Evolutionary conservation across 2,329 filamentous ascomycete species (phyloP).

Genomic region (Colletotrichum navitas): DNA sequence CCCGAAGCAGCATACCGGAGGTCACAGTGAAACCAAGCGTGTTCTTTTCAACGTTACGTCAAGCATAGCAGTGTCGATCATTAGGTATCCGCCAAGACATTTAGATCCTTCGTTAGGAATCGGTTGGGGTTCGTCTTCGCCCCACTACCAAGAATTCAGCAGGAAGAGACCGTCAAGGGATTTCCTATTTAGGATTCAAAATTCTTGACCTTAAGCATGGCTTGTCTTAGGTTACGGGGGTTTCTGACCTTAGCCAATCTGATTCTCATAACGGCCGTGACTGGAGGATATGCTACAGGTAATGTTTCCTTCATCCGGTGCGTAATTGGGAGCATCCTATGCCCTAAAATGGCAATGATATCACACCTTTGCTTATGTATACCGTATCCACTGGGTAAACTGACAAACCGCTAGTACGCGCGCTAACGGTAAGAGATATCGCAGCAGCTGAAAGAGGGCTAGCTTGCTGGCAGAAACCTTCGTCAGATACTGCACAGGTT

Average conservation of each 20-base stretch:
- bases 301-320: background rate
- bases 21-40: background rate
- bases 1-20: background rate
- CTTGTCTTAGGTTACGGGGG: background rate
- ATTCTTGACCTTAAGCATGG: background rate
- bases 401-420: too few species aligned
- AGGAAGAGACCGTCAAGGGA: background rate
- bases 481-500: too few species aligned
- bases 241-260: background rate
- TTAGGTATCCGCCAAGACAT: too few species aligned
- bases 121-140: background rate
- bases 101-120: background rate
- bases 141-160: background rate
- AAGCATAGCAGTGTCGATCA: background rate
- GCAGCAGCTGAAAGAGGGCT: too few species aligned
- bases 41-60: background rate
- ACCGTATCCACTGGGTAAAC: too few species aligned
- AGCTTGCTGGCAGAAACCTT: too few species aligned
- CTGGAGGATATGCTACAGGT: background rate
- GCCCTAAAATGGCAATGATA: too few species aligned
- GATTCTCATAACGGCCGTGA: too few species aligned
- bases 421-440: too few species aligned
- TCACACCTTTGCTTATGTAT: too few species aligned
- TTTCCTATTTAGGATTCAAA: background rate
- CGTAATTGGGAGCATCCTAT: too few species aligned